Evolutionary conservation across 352 stramenopile genomes (phyloP).

Genomic region (Albugo candida): DNA sequence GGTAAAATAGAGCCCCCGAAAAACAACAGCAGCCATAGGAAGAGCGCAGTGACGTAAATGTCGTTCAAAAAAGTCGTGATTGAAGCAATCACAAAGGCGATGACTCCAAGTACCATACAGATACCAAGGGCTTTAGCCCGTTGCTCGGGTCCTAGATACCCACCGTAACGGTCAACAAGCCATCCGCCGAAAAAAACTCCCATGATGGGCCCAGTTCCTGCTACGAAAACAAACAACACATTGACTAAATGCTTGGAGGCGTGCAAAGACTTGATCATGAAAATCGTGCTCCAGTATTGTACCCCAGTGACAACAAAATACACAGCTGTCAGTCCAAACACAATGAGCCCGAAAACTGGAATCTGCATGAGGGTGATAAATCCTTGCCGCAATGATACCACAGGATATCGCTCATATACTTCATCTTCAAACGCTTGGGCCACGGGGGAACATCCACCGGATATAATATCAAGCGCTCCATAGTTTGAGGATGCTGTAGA

Average conservation of each 20-base stretch:
- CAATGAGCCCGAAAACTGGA: constrained; percentile 58
- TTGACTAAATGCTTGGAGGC: constrained; percentile 71
- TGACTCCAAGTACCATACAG: constrained; percentile 54
- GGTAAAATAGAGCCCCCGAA: constrained; percentile 64
- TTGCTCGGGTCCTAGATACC: constrained; percentile 60
- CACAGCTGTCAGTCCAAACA: constrained; percentile 52
- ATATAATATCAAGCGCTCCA: constrained; percentile 25
- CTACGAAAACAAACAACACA: constrained; percentile 58
- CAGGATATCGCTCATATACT: constrained; percentile 25
- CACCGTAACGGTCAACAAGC: constrained; percentile 54
- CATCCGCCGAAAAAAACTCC: constrained; percentile 67
- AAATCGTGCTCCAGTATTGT: constrained; percentile 78
- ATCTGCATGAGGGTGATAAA: constrained; percentile 40
- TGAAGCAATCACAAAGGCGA: constrained; percentile 35
- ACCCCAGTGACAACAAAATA: constrained; percentile 78
- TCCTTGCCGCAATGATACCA: constrained; percentile 33
- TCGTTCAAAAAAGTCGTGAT: constrained; percentile 64
- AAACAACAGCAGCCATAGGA: constrained; percentile 66
- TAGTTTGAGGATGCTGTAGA: constrained; percentile 18
- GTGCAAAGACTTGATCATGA: constrained; percentile 74
- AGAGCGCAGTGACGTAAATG: constrained; percentile 48
- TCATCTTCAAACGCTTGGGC: constrained; percentile 54
- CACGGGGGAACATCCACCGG: constrained; percentile 7
- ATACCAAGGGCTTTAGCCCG: constrained; percentile 52
- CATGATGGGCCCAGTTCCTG: constrained; percentile 55